Evolutionary conservation across 2,329 filamentous ascomycete species (phyloP).

Genomic region (Neofusicoccum kwambonambiense): DNA sequence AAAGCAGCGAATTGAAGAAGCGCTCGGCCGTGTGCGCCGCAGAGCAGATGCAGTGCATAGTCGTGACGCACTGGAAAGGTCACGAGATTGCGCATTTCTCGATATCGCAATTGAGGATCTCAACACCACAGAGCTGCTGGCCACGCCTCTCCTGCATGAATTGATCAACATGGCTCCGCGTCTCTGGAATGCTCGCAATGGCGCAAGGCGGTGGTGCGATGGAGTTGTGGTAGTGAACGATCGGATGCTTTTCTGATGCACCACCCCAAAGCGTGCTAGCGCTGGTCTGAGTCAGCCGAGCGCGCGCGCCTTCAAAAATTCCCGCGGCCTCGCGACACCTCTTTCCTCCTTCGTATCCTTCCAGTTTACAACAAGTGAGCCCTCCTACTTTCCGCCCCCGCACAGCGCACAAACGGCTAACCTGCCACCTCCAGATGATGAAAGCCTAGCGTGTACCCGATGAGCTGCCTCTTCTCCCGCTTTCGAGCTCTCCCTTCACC

Average conservation of each 20-base stretch:
- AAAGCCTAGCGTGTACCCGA: slow-evolving; percentile 96
- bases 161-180: background rate
- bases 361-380: slow-evolving; percentile 98
- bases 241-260: slow-evolving; percentile 3
- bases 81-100: background rate
- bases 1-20: background rate
- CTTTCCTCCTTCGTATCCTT: slow-evolving; percentile 72
- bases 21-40: background rate
- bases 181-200: background rate
- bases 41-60: background rate
- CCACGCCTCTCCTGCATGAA: background rate
- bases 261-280: slow-evolving; percentile 21
- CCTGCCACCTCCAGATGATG: slow-evolving; percentile 74
- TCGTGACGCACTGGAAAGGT: background rate
- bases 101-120: background rate
- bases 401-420: slow-evolving; percentile 30
- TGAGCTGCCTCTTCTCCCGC: slow-evolving; percentile 72
- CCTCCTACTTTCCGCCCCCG: slow-evolving; percentile 15
- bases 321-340: background rate
- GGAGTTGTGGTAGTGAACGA: background rate
- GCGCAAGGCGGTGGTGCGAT: background rate
- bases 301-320: background rate
- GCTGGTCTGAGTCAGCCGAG: background rate
- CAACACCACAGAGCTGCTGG: background rate
- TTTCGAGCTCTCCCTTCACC: slow-evolving; percentile 79